A percentile compares a stretch with the other conserved stretches of the same genome.
phyloP scores from a whole-genome alignment of 2,329 filamentous ascomycete genomes.

The Aureobasidium leucospermi region DNA sequence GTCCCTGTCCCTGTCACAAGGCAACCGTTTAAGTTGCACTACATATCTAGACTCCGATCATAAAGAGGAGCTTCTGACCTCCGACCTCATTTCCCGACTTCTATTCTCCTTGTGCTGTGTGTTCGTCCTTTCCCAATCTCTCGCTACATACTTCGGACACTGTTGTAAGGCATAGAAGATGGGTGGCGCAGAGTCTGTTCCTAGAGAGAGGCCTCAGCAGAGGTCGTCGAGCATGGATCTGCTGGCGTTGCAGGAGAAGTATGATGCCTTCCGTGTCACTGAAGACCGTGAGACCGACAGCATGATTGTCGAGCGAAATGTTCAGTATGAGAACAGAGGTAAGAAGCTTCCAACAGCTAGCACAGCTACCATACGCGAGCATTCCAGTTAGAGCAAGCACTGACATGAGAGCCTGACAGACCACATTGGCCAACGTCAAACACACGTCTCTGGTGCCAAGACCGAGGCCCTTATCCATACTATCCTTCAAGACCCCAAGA shows the following conservation, averaged over 20 bases:
- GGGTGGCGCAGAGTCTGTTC: constrained; percentile 10
- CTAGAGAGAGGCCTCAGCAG: neutral
- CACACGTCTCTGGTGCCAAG: constrained; percentile 23
- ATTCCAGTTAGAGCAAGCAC: neutral
- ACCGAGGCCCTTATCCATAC: constrained; percentile 26
- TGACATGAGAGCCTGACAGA: neutral
- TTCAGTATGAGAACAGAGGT: neutral
- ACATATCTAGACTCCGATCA: neutral
- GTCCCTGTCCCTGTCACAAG: neutral
- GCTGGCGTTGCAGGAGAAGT: constrained; percentile 23
- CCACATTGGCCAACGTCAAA: neutral
- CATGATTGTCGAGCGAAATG: constrained; percentile 9
- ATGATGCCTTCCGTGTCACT: constrained; percentile 26
- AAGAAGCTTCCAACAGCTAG: neutral
- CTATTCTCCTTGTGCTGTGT: too few species aligned
- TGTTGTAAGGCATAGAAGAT: neutral
- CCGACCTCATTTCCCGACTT: too few species aligned
- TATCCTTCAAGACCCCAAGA: constrained; percentile 35
- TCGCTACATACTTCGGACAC: neutral
- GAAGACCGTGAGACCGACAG: constrained; percentile 16
- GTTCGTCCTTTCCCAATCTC: too few species aligned
- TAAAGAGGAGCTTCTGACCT: too few species aligned
- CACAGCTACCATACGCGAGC: too few species aligned
- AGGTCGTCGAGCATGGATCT: neutral
- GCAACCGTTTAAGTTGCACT: neutral